Percentiles rank a stretch among this genome's conserved stretches.
Evolutionary conservation across 129 eudicot genomes (phyloP).

Genomic region (Silybum marianum): DNA sequence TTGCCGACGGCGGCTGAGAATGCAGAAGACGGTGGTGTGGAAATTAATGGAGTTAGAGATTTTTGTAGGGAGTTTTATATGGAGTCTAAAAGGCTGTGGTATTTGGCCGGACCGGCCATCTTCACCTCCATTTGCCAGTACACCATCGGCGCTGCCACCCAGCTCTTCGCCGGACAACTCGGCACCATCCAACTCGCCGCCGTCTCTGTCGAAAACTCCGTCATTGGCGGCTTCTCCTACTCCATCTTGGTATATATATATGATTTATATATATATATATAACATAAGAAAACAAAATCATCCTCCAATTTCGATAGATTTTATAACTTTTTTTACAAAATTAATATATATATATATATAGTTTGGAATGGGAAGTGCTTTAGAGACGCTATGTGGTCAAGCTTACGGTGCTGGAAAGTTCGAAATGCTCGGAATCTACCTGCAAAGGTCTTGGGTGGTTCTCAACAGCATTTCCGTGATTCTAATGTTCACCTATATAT

Average conservation of each 20-base stretch:
- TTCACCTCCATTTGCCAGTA: constrained; percentile 62
- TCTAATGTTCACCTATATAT: constrained; percentile 43
- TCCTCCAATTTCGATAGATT: background rate
- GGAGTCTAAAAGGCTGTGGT: constrained; percentile 57
- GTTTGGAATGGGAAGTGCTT: constrained; percentile 65
- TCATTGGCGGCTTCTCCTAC: constrained; percentile 56
- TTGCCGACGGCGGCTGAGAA: background rate
- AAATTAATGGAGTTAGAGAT: constrained; percentile 36
- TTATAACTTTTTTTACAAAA: too few species aligned
- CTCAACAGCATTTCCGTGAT: constrained; percentile 43
- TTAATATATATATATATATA: constrained; percentile 7
- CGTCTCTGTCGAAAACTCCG: constrained; percentile 55
- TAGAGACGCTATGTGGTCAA: constrained; percentile 80
- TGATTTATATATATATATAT: too few species aligned
- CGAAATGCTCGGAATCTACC: constrained; percentile 64
- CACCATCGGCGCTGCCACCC: constrained; percentile 68
- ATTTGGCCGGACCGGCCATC: constrained; percentile 67
- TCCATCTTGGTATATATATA: constrained; percentile 48
- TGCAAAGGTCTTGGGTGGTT: constrained; percentile 73
- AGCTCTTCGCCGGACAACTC: constrained; percentile 56
- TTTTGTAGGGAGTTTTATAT: constrained; percentile 35
- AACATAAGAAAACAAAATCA: background rate
- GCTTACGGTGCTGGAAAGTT: constrained; percentile 74
- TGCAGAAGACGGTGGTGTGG: constrained; percentile 20
- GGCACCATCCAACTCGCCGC: constrained; percentile 68